Evolutionary conservation across 164 flowering plant species (phyloP), one percentile per base, ranked within the genome.

Genomic region (Umbellularia californica): DNA sequence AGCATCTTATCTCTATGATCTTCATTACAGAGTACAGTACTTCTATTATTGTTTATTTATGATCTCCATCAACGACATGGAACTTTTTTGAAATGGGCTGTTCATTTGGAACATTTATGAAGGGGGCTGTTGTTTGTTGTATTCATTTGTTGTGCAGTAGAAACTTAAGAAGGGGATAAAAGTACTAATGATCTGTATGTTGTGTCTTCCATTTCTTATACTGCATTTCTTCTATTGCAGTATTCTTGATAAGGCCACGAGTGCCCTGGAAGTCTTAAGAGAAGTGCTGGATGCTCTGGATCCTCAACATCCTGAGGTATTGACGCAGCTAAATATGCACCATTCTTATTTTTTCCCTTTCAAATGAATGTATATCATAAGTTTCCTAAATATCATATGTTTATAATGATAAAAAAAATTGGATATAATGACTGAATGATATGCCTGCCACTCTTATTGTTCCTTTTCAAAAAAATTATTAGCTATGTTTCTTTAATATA

Each of bases 201-300:
- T 65, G 6, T 24, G 1, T 6, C 9, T 51, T 70, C 72, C 12
- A 51, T 11, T 50, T 66, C 17, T 75, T 58, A 23, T 14, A 65
- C 15, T 17, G 30, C 47, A 24, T 68, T 70, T 69, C 3, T 74
- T 51, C 70, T 68, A 5, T 70, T 79, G 24, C 95, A 95, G 99
- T 78, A 86, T 93, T 72, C 88, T 95, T 79, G 86, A 89, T 74
- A 95, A 95, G 86, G 97, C 99, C 69, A 78, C 78, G 52, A 79
- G 86, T 81, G 90, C 94, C 58, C 72, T 91, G 75, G 97, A 96
- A 79, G 90, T 96, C 78, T 81, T 96, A 71, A 89, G 87, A 76
- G 99, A 94, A 68, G 98, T 96, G 65, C 88, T 96, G 73, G 90
- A 90, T 82, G 90, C 94, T 20, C 85, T 91, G 75, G 87, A 88